Evolutionary conservation across 176 grass and related monocot species (phyloP).

Genomic region (Oryza glaberrima): DNA sequence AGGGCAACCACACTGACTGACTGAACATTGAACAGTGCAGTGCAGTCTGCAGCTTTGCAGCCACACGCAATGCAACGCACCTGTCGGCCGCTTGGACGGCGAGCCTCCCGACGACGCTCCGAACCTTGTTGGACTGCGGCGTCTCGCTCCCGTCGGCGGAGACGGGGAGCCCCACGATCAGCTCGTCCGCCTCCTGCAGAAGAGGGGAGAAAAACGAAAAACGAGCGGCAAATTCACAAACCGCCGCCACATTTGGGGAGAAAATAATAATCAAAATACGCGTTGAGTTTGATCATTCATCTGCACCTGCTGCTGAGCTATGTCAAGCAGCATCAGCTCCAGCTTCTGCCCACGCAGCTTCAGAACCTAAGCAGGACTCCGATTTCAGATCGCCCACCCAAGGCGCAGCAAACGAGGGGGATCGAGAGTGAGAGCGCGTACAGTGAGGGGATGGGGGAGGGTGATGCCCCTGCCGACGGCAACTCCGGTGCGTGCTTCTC

Average conservation of each 20-base stretch:
- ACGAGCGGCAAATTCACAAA: not conserved
- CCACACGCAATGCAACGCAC: not conserved
- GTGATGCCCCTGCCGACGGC: conserved; percentile 68
- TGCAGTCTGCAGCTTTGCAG: not conserved
- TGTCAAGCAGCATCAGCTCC: conserved; percentile 67
- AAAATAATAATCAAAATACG: too few species aligned
- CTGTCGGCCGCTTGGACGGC: conserved; percentile 75
- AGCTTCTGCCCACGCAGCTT: conserved; percentile 70
- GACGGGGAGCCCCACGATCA: conserved; percentile 76
- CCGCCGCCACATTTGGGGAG: not conserved
- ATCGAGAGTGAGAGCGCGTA: conserved; percentile 20
- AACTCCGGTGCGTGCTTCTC: conserved; percentile 61
- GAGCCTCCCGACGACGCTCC: conserved; percentile 70
- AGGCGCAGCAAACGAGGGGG: not conserved
- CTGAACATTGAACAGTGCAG: not conserved
- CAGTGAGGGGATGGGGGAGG: conserved; percentile 68
- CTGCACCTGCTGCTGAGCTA: conserved; percentile 63
- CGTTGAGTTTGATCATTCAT: not conserved
- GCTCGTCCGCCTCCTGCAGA: conserved; percentile 49
- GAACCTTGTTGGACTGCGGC: conserved; percentile 77
- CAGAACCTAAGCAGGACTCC: conserved; percentile 62
- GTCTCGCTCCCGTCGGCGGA: conserved; percentile 69
- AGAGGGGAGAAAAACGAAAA: not conserved
- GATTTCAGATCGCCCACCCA: not conserved
- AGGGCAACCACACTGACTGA: not conserved